Evolutionary conservation across 1,284 basidiomycete genomes (phyloP), one percentile per base, ranked within the genome.

Genomic region (Erythrobasidium hasegawianum): DNA sequence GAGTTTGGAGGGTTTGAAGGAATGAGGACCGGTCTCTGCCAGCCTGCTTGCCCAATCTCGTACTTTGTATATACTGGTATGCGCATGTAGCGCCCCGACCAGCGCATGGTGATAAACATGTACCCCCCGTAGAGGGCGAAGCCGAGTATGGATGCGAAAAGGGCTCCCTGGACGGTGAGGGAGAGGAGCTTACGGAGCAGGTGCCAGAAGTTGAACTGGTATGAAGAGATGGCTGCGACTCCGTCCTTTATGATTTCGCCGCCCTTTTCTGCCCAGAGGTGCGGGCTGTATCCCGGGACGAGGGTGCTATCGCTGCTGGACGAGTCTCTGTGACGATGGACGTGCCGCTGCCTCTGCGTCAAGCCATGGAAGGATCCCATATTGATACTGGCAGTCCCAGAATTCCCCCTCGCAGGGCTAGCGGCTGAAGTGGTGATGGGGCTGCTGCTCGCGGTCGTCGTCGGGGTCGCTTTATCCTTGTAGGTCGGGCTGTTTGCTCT

Each of bases 1-100:
- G 22, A 22, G 29, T 24, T 13, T 38, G 55, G 27, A 22, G 55
- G 29, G 27, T 20, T 24, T 29, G 55, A 57, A 10, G 18, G 24
- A 14, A 40, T 24, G 38, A 20, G 38, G 27, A 47, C 16, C n/a
- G 13, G 22, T 20, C 47, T 29, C 55, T 18, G 26, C n/a, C 29
- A 59, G 11, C 62, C 62, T 41, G 62, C 55, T 43, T 65, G 62
- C 20, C 33, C 55, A 20, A 65, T 57, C 18, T 65, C 55, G 38
- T 65, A 57, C 38, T 53, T 49, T 2, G 62, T 57, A 29, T 65
- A 65, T n/a, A 57, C 27, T 33, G 62, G 62, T 18, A 41, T 52
- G 26, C 38, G 39, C 62, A 65, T 65, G 45, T 53, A 53, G 7
- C 43, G 5, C 43, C 43, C 43, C 43, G 43, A 47, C n/a, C 16